These are phyloP conservation scores for Gossypium sturtianum DNA, from an alignment of 345 rosid species.

Conservation along the genomic window DNA sequence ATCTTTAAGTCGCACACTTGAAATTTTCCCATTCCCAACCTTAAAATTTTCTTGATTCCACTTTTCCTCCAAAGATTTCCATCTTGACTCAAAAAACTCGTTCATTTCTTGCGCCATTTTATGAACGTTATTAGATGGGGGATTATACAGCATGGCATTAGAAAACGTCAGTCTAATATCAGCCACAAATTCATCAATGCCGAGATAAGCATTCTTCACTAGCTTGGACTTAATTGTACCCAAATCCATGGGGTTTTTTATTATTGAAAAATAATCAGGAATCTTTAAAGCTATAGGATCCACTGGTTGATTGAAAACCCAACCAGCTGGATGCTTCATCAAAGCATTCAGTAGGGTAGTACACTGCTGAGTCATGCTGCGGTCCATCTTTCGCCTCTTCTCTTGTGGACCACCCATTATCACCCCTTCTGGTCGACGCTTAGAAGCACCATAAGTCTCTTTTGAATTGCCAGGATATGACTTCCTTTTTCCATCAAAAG, in stretches of 20 bases:
- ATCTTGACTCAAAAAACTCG: slow-evolving; percentile 47
- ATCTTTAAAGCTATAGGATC: slow-evolving; percentile 58
- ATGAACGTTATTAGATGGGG: slow-evolving; percentile 51
- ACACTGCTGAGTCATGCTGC: slow-evolving; percentile 45
- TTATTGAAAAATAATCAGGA: slow-evolving; percentile 78
- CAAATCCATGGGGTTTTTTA: slow-evolving; percentile 78
- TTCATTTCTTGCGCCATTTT: slow-evolving; percentile 40
- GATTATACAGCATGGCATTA: slow-evolving; percentile 84
- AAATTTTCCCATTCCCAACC: slow-evolving; percentile 19
- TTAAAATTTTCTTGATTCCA: slow-evolving; percentile 21
- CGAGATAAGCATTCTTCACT: slow-evolving; percentile 37
- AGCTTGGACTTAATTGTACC: slow-evolving; percentile 54
- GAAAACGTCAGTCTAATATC: slow-evolving; percentile 73
- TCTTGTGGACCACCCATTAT: slow-evolving; percentile 25
- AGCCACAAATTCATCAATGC: slow-evolving; percentile 60
- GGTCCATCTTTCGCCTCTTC: slow-evolving; percentile 60
- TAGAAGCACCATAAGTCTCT: slow-evolving; percentile 19
- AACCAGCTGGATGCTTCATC: slow-evolving; percentile 38
- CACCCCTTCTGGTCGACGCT: slow-evolving; percentile 34
- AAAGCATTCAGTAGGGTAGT: slow-evolving; percentile 36
- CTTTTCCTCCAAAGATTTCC: slow-evolving; percentile 56
- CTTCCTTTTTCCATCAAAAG: slow-evolving; percentile 16
- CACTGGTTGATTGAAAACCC: slow-evolving; percentile 63
- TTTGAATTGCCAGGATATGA: slow-evolving; percentile 14
- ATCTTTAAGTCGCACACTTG: slow-evolving; percentile 24